Evolutionary conservation across 1,284 basidiomycete genomes (phyloP).

Genomic region (Hemileia vastatrix): DNA sequence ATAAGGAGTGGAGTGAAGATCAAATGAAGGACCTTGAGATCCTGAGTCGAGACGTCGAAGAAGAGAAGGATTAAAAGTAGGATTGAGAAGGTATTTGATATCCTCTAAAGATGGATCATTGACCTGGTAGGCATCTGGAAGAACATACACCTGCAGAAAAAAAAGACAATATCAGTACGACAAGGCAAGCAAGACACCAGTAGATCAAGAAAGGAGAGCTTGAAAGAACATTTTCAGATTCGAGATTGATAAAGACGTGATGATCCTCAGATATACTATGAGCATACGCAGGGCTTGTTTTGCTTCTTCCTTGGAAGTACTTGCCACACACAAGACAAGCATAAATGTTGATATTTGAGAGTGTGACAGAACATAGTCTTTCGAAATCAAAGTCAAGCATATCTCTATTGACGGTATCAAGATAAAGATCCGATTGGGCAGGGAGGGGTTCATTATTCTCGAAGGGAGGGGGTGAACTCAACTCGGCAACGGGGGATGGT

Average conservation of each 20-base stretch:
- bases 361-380: constrained; percentile 90
- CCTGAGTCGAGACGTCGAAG: constrained; percentile 53
- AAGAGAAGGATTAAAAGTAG: constrained; percentile 60
- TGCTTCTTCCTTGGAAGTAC: constrained; percentile 94
- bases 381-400: constrained; percentile 97
- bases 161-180: background rate
- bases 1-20: constrained; percentile 70
- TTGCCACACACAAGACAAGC: constrained; percentile 96
- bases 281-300: constrained; percentile 84
- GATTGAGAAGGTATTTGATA: constrained; percentile 79
- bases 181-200: constrained; percentile 23
- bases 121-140: constrained; percentile 95
- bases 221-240: constrained; percentile 66
- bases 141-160: constrained; percentile 68
- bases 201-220: constrained; percentile 10
- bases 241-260: constrained; percentile 93
- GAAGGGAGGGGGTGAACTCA: background rate
- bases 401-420: constrained; percentile 32
- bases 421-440: constrained; percentile 12
- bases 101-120: constrained; percentile 90
- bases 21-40: constrained; percentile 54
- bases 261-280: constrained; percentile 97
- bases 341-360: constrained; percentile 94
- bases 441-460: background rate
- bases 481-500: background rate